Percentiles rank a stretch among this genome's conserved stretches.
Evolutionary conservation across 306 rosid genomes (phyloP).

Genomic region (Astragalus glycyphyllos): DNA sequence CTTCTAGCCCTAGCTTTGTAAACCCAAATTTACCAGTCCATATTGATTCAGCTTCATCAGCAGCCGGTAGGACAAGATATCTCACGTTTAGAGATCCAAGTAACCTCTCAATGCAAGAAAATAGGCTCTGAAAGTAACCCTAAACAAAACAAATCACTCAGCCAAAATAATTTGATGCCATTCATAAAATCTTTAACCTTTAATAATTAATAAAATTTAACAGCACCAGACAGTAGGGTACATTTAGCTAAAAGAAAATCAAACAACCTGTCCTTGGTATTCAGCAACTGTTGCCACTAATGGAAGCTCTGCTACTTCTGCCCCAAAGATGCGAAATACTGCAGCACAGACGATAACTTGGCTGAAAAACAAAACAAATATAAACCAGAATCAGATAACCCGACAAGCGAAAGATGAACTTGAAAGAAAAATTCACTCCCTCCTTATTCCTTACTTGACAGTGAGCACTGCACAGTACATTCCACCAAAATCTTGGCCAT

Average conservation of each 20-base stretch:
- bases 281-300: constrained; percentile 82
- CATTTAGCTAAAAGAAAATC: not conserved
- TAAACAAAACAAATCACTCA: constrained; percentile 29
- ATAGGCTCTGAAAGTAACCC: constrained; percentile 91
- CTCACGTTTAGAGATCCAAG: constrained; percentile 69
- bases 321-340: constrained; percentile 83
- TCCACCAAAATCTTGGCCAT: constrained; percentile 88
- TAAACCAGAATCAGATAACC: constrained; percentile 3
- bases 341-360: constrained; percentile 77
- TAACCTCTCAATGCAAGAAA: constrained; percentile 80
- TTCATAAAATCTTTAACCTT: not conserved
- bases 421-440: not conserved
- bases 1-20: constrained; percentile 61
- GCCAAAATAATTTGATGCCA: constrained; percentile 14
- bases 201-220: not conserved
- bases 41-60: constrained; percentile 86
- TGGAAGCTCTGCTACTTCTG: constrained; percentile 94
- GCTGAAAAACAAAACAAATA: constrained; percentile 49
- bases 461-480: constrained; percentile 90
- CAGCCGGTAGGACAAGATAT: constrained; percentile 86
- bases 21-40: constrained; percentile 93
- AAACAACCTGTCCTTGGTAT: constrained; percentile 82
- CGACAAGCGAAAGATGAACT: not conserved
- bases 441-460: constrained; percentile 70
- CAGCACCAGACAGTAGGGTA: not conserved